Evolutionary conservation across 805 yeast species (phyloP), one percentile per base, ranked within the genome.

Genomic region (Scheffersomyces ergatensis): DNA sequence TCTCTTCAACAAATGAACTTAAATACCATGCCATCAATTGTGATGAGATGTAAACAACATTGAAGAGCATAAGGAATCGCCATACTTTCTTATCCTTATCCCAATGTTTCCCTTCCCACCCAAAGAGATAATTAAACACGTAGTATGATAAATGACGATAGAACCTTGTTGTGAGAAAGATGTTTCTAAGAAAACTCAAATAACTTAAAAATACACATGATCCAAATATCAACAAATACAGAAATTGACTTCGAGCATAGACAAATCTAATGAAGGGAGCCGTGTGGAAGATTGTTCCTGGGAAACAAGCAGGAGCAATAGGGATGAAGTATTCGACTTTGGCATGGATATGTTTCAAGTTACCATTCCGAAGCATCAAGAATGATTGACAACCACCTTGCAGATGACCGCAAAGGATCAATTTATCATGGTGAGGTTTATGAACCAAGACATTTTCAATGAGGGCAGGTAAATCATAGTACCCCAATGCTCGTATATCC

Each of bases 11-110:
- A 47, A 60, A 64, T 32, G 60, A 46, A 33, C 70, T 60, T 16
- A 89, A 67, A 98, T 98, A 92, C 97, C 98, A 93, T 34, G 79
- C 74, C 96, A 92, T 89, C 42, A 87, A 68, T 48, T 81, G 79
- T 1, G 89, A 74, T 19, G 95, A 83, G 13, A 90, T 84, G 58
- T 78, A 85, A 4, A 85, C 87, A 0, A 96, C 96, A 2, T 95
- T 84, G 58, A 89, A 90, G 5, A 90, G 62, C 47, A 92, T 89
- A 62, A 87, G 89, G 25, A 90, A 72, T 45, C 78, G 77, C 51
- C 92, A 72, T 18, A 88, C 64, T 20, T 72, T 64, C 19, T 63
- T 68, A 55, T 89, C 85, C 84, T 52, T 41, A 34, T 65, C 64
- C 65, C 97, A 93, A 21, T 85, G 68, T 12, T 60, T 59, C 52